Evolutionary conservation across 2,329 filamentous ascomycete genomes (phyloP).

Genomic region (Aureobasidium subglaciale): DNA sequence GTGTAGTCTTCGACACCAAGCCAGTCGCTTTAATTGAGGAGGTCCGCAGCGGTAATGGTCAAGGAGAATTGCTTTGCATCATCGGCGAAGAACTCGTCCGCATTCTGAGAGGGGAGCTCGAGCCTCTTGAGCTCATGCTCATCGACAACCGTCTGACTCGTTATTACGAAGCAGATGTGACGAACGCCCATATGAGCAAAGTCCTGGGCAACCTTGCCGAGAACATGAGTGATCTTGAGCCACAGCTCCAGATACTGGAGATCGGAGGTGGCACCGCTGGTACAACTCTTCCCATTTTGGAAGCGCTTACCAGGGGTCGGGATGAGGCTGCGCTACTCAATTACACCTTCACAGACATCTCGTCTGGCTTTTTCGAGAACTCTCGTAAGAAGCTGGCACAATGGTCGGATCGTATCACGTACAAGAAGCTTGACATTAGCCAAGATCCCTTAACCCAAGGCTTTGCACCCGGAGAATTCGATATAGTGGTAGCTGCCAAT

Average conservation of each 20-base stretch:
- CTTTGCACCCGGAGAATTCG: slow-evolving; percentile 33
- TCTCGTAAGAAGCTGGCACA: background rate
- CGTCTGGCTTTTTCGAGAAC: slow-evolving; percentile 30
- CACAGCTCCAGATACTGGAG: slow-evolving; percentile 38
- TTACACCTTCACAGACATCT: slow-evolving; percentile 44
- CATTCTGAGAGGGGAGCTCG: background rate
- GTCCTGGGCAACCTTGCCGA: background rate
- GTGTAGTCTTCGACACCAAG: background rate
- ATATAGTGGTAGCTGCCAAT: slow-evolving; percentile 25
- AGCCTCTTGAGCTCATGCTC: background rate
- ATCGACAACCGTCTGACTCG: background rate
- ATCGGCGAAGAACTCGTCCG: background rate
- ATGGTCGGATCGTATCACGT: background rate
- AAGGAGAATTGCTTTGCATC: background rate
- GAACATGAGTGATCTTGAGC: background rate
- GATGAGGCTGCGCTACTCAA: slow-evolving; percentile 23
- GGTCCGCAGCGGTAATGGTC: background rate
- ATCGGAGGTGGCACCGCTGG: slow-evolving; percentile 41
- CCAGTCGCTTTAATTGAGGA: background rate
- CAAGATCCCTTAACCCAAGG: slow-evolving; percentile 38
- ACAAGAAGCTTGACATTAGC: slow-evolving; percentile 1
- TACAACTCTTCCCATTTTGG: slow-evolving; percentile 33
- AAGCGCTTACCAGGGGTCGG: slow-evolving; percentile 20
- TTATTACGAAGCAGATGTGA: background rate
- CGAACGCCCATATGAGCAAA: background rate